Conservation (phyloP, 106 monocot genomes). For the Dendrobium officinale region DNA sequence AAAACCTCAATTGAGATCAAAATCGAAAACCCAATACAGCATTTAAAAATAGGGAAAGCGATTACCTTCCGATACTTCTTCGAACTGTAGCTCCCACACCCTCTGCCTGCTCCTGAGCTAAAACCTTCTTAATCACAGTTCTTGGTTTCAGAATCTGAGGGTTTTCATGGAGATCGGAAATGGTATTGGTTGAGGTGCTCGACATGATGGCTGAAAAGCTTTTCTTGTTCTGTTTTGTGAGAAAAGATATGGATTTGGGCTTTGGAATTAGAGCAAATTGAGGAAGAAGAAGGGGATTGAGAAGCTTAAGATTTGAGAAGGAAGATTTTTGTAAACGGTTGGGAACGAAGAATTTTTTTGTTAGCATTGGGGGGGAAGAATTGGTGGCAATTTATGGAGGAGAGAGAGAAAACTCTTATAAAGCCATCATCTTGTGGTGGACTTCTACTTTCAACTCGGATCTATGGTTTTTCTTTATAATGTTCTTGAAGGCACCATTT, state of each 20-base stretch:
- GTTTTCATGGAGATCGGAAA: neutral
- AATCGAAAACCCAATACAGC: neutral
- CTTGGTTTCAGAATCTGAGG: constrained; percentile 34
- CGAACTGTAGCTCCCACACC: constrained; percentile 66
- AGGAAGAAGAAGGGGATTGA: neutral
- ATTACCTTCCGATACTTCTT: constrained; percentile 69
- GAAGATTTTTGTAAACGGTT: constrained; percentile 5
- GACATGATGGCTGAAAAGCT: neutral
- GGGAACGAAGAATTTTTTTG: constrained; percentile 5
- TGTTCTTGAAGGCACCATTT: no score
- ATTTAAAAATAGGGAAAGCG: neutral
- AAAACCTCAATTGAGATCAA: neutral
- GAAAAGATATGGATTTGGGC: neutral
- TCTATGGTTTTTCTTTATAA: no score
- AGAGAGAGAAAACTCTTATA: neutral
- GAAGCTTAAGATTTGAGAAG: no score
- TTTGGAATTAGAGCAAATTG: neutral
- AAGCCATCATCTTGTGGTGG: no score
- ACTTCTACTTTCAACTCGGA: no score
- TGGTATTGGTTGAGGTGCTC: neutral
- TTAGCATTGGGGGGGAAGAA: neutral
- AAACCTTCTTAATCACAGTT: constrained; percentile 45
- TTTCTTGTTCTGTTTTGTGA: constrained; percentile 3
- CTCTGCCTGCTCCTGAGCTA: constrained; percentile 57
- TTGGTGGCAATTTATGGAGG: constrained; percentile 20